A percentile compares a stretch with the other conserved stretches of the same genome.
phyloP scores from a whole-genome alignment of 2,329 filamentous ascomycete genomes.

The Aspergillus costaricaensis region DNA sequence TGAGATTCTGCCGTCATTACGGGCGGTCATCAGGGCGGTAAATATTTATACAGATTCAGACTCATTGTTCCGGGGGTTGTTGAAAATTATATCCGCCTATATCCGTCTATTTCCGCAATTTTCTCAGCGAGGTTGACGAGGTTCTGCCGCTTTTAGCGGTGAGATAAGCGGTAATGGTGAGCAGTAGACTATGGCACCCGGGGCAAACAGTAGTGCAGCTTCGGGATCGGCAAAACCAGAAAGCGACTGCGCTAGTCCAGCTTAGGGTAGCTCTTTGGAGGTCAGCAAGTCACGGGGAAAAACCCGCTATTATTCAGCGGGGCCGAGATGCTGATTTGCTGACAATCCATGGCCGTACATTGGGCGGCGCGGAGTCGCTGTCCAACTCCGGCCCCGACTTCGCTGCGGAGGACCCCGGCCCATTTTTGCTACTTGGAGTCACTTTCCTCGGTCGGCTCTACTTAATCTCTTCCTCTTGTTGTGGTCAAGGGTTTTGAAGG shows the following conservation, averaged over 20 bases:
- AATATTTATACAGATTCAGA: no score
- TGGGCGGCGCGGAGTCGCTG: conserved; percentile 5
- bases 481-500: background rate
- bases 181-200: no score
- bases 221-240: background rate
- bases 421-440: conserved; percentile 7
- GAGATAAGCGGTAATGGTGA: no score
- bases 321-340: conserved; percentile 1
- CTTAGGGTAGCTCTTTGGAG: background rate
- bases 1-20: no score
- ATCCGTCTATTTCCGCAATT: no score
- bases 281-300: background rate
- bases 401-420: conserved; percentile 8
- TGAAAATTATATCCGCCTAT: no score
- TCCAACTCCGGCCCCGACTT: conserved; percentile 12
- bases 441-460: background rate
- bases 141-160: no score
- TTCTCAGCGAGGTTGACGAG: no score
- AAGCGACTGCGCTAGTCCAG: background rate
- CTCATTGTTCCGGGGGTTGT: no score
- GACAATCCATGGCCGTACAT: conserved; percentile 7
- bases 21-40: no score
- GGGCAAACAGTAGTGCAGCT: background rate
- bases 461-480: conserved; percentile 1
- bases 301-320: background rate